These are phyloP conservation scores for Monosporascus sp. DNA, from an alignment of 2,329 filamentous ascomycete species.

Conservation along the genomic window DNA sequence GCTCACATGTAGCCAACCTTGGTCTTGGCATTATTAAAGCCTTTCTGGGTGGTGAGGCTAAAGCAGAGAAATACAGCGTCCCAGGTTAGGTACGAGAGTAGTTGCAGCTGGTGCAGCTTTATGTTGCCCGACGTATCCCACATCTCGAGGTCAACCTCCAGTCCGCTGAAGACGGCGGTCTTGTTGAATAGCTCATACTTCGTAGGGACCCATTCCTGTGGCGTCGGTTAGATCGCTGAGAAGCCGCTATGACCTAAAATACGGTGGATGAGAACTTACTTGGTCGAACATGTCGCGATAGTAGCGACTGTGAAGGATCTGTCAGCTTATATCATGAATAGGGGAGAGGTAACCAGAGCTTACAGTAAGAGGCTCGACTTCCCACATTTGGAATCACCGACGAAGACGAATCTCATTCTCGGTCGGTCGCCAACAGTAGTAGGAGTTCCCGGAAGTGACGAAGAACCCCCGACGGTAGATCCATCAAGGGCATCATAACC, in stretches of 20 bases:
- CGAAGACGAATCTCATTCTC: constrained; percentile 24
- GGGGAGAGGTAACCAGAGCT: not conserved
- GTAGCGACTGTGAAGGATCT: constrained; percentile 17
- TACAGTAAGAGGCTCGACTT: constrained; percentile 26
- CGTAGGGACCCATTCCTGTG: constrained; percentile 16
- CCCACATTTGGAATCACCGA: constrained; percentile 23
- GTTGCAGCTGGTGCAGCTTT: constrained; percentile 19
- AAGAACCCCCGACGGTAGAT: constrained; percentile 5
- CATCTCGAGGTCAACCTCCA: constrained; percentile 22
- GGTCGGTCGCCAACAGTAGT: constrained; percentile 10
- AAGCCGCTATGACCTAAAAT: not conserved
- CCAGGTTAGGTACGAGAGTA: constrained; percentile 24
- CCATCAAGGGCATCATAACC: not conserved
- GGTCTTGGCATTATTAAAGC: constrained; percentile 19
- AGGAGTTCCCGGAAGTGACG: constrained; percentile 11
- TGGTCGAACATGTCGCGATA: constrained; percentile 17
- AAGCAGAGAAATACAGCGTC: constrained; percentile 34
- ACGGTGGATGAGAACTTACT: constrained; percentile 7
- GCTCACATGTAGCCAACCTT: constrained; percentile 18
- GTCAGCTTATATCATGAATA: not conserved
- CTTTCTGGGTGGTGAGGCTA: constrained; percentile 23
- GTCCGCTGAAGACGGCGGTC: constrained; percentile 14
- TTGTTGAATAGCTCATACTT: constrained; percentile 25
- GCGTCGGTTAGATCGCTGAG: not conserved
- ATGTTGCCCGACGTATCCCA: constrained; percentile 26